phyloP scores from a whole-genome alignment of 257 asterid genomes.

The Handroanthus guayacan region DNA sequence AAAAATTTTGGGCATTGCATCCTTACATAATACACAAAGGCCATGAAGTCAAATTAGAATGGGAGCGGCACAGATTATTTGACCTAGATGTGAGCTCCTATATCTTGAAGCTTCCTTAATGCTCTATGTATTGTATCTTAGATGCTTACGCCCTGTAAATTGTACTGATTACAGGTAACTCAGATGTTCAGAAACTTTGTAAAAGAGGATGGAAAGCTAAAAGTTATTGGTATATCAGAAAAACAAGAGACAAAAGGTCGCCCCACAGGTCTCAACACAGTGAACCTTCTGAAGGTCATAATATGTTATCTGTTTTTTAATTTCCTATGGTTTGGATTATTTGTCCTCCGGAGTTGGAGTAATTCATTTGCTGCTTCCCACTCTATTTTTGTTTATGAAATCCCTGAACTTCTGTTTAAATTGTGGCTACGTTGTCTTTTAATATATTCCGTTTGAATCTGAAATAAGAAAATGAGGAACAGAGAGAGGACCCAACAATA shows the following conservation, averaged over 20 bases:
- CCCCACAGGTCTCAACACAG: slow-evolving; percentile 91
- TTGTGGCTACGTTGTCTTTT: neutral
- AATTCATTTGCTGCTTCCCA: slow-evolving; percentile 20
- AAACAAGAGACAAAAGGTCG: slow-evolving; percentile 78
- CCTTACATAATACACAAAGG: slow-evolving; percentile 78
- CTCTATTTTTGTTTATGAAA: slow-evolving; percentile 5
- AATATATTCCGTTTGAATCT: slow-evolving; percentile 8
- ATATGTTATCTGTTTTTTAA: slow-evolving; percentile 13
- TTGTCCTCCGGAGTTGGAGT: neutral
- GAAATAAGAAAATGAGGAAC: neutral
- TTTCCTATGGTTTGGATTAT: slow-evolving; percentile 29
- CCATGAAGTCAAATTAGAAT: slow-evolving; percentile 81
- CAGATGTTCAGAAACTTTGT: slow-evolving; percentile 70
- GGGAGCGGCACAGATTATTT: slow-evolving; percentile 85
- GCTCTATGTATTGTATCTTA: slow-evolving; percentile 11
- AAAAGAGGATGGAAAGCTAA: slow-evolving; percentile 62
- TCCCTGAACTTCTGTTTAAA: slow-evolving; percentile 20
- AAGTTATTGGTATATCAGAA: slow-evolving; percentile 69
- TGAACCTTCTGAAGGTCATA: slow-evolving; percentile 90
- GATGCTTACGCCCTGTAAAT: slow-evolving; percentile 36
- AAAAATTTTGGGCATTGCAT: slow-evolving; percentile 80
- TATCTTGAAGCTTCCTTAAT: slow-evolving; percentile 13
- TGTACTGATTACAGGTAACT: slow-evolving; percentile 57
- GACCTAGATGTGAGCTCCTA: slow-evolving; percentile 73
- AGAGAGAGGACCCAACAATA: neutral